Percentiles rank a stretch among this genome's conserved stretches.
Conservation (phyloP, 331 rosid genomes). For the Dryas integrifolia region DNA sequence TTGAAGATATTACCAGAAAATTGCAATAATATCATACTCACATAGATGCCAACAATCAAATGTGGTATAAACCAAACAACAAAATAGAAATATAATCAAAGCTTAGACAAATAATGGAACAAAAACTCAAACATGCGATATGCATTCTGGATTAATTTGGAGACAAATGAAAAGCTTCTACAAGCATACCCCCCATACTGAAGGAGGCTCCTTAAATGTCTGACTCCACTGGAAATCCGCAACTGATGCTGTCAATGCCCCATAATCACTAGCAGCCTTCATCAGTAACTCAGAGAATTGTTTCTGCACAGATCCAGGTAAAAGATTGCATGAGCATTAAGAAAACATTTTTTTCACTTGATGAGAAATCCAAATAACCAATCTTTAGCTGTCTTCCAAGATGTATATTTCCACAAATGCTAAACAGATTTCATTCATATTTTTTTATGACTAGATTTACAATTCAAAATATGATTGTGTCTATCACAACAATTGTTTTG, state of each 20-base stretch:
- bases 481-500: neutral
- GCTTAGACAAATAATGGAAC: neutral
- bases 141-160: slow-evolving; percentile 9
- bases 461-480: neutral
- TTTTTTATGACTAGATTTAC: neutral
- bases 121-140: neutral
- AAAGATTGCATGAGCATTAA: slow-evolving; percentile 21
- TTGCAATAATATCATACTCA: neutral
- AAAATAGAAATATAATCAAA: neutral
- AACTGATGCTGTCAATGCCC: slow-evolving; percentile 90
- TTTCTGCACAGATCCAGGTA: slow-evolving; percentile 59
- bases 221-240: slow-evolving; percentile 98
- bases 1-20: neutral
- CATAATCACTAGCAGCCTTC: slow-evolving; percentile 98
- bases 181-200: slow-evolving; percentile 89
- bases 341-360: neutral
- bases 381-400: neutral
- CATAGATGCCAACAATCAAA: neutral
- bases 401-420: neutral
- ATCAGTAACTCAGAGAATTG: slow-evolving; percentile 87
- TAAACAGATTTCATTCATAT: neutral
- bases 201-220: slow-evolving; percentile 91
- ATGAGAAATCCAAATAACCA: neutral
- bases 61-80: neutral
- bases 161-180: slow-evolving; percentile 25